Conservation (phyloP, 176 grass and related monocot genomes). For the Echinochloa phyllopogon region DNA sequence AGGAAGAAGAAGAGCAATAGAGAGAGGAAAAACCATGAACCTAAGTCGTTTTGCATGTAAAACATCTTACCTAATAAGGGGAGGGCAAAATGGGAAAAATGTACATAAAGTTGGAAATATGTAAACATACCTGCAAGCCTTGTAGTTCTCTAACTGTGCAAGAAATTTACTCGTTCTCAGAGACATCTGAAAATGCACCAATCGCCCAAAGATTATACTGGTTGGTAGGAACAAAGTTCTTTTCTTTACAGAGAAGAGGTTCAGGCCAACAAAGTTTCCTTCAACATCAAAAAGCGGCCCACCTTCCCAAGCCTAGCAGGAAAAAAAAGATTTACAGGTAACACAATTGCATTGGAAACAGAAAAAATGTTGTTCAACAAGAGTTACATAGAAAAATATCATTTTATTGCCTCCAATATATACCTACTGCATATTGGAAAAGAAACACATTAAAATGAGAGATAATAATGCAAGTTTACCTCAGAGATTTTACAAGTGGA, state of each 20-base stretch:
- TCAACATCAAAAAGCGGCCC: slow-evolving; percentile 25
- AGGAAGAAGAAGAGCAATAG: too few relatives aligned
- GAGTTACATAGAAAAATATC: slow-evolving; percentile 5
- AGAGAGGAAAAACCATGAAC: too few relatives aligned
- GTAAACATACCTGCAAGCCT: neutral
- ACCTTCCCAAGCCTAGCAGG: slow-evolving; percentile 35
- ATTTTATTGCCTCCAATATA: neutral
- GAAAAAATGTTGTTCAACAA: neutral
- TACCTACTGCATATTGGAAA: neutral
- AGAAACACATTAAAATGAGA: neutral
- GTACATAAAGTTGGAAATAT: too few relatives aligned
- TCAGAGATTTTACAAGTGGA: slow-evolving; percentile 4
- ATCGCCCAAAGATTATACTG: neutral
- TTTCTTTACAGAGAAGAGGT: neutral
- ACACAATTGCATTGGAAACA: neutral
- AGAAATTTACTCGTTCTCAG: neutral
- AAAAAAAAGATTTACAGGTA: neutral
- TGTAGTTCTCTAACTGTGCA: neutral
- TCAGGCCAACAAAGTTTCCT: slow-evolving; percentile 37
- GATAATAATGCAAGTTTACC: slow-evolving; percentile 26
- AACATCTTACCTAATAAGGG: too few relatives aligned
- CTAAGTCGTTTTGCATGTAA: too few relatives aligned
- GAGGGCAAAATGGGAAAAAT: too few relatives aligned
- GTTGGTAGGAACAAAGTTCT: neutral
- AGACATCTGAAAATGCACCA: neutral